phyloP scores from a whole-genome alignment of 352 stramenopile species.

The Globisporangium paddicum region DNA sequence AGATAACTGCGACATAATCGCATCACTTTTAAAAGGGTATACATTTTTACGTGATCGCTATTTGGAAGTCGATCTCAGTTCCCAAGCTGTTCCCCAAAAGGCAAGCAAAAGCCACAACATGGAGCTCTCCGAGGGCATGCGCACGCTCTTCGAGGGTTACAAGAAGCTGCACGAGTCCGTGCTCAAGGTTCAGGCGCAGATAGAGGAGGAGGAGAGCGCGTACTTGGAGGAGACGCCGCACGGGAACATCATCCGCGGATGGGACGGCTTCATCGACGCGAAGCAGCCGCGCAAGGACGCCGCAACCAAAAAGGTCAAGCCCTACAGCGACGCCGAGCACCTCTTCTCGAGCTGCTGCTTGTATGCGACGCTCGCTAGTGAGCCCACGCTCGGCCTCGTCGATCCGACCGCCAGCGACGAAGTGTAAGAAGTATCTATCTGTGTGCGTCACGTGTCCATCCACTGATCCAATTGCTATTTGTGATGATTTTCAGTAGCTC shows the following conservation, averaged over 20 bases:
- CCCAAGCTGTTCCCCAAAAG: not conserved
- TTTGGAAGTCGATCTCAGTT: not conserved
- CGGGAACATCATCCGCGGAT: conserved; percentile 85
- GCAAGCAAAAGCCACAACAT: not conserved
- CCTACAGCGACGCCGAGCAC: conserved; percentile 73
- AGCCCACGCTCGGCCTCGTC: conserved; percentile 51
- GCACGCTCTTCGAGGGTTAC: conserved; percentile 64
- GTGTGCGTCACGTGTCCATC: too few species aligned
- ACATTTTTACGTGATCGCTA: not conserved
- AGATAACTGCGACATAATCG: not conserved
- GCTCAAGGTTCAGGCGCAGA: conserved; percentile 64
- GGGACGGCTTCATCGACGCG: conserved; percentile 83
- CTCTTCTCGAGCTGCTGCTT: conserved; percentile 76
- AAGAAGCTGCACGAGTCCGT: conserved; percentile 66
- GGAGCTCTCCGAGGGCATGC: conserved; percentile 58
- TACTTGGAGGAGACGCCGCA: conserved; percentile 84
- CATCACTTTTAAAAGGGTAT: not conserved
- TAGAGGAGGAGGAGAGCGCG: conserved; percentile 69
- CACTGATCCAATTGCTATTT: not conserved
- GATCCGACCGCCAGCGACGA: conserved; percentile 25
- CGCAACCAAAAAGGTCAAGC: conserved; percentile 72
- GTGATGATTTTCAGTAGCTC: not conserved
- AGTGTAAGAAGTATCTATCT: too few species aligned
- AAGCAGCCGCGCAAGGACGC: conserved; percentile 76
- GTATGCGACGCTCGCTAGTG: conserved; percentile 45